Evolutionary conservation across 768 basidiomycete genomes (phyloP).

Genomic region (Plicaturopsis crispa): DNA sequence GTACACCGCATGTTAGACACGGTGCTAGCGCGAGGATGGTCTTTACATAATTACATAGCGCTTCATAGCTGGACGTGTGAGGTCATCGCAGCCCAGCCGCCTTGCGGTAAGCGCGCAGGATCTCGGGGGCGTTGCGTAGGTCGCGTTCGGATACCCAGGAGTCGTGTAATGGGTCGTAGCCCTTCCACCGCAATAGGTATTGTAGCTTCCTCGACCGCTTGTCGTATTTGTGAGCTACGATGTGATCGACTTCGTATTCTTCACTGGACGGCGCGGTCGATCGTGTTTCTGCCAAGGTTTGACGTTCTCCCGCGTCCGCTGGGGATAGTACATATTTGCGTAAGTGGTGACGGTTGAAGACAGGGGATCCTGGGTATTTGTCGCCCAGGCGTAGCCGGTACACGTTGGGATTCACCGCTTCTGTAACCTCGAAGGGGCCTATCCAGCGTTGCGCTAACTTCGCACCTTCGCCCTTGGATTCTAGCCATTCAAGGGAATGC

Average conservation of each 20-base stretch:
- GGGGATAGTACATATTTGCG: slow-evolving; percentile 12
- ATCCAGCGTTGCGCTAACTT: slow-evolving; percentile 11
- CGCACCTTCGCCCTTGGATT: slow-evolving; percentile 12
- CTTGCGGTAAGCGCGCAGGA: slow-evolving; percentile 12
- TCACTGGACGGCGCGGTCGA: slow-evolving; percentile 6
- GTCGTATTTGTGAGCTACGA: slow-evolving; percentile 8
- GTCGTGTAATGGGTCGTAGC: slow-evolving; percentile 8
- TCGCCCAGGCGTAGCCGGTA: slow-evolving; percentile 12
- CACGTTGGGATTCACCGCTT: slow-evolving; percentile 13
- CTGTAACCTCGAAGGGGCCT: slow-evolving; percentile 16
- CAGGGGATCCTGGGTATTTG: slow-evolving; percentile 13
- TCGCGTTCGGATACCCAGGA: slow-evolving; percentile 6
- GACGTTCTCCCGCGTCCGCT: slow-evolving; percentile 4
- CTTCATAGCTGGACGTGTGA: too few species aligned
- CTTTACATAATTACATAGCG: too few species aligned
- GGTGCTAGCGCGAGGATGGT: too few species aligned
- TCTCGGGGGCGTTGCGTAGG: slow-evolving; percentile 8
- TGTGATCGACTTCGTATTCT: slow-evolving; percentile 13
- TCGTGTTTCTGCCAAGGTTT: background rate
- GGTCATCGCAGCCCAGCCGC: too few species aligned
- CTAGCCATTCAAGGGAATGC: slow-evolving; percentile 11
- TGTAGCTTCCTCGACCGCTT: background rate
- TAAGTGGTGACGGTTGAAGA: slow-evolving; percentile 17
- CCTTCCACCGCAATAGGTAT: slow-evolving; percentile 11
- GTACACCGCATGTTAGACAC: too few species aligned